These are phyloP conservation scores for Prunus campanulata DNA, from an alignment of 306 rosid species.

Conservation along the genomic window DNA sequence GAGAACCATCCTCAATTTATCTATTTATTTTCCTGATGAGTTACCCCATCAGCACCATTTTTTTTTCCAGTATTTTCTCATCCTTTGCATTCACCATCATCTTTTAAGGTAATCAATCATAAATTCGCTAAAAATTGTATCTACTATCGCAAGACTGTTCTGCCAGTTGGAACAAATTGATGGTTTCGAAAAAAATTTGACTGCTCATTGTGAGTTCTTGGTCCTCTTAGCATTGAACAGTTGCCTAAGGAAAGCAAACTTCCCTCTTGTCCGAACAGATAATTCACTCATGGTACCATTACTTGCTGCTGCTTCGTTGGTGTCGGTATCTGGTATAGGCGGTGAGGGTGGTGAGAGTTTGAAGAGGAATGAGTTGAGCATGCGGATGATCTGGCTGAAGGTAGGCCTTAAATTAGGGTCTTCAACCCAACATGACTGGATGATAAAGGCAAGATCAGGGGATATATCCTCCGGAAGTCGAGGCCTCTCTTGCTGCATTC, in stretches of 20 bases:
- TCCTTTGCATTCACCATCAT: conserved; percentile 5
- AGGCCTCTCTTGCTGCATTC: conserved; percentile 92
- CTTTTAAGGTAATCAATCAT: conserved; percentile 15
- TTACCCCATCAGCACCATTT: conserved; percentile 7
- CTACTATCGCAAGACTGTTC: conserved; percentile 10
- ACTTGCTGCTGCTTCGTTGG: conserved; percentile 48
- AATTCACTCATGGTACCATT: conserved; percentile 54
- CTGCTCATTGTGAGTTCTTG: conserved; percentile 61
- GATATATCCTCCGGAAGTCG: conserved; percentile 67
- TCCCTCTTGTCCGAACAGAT: conserved; percentile 70
- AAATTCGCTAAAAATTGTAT: conserved; percentile 1
- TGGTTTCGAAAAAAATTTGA: conserved; percentile 33
- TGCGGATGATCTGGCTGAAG: conserved; percentile 78
- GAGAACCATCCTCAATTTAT: conserved; percentile 9
- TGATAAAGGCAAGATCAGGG: conserved; percentile 70
- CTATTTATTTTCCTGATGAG: conserved; percentile 15
- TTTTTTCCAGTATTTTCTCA: not conserved
- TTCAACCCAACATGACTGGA: conserved; percentile 96
- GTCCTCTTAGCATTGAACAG: conserved; percentile 76
- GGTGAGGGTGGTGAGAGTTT: conserved; percentile 58
- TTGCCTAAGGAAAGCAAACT: conserved; percentile 74
- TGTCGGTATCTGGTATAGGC: conserved; percentile 41
- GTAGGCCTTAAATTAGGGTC: conserved; percentile 84
- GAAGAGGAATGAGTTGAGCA: conserved; percentile 73
- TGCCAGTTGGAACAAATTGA: conserved; percentile 25